phyloP scores from a whole-genome alignment of 2,329 filamentous ascomycete genomes.

The Fusarium palustre region DNA sequence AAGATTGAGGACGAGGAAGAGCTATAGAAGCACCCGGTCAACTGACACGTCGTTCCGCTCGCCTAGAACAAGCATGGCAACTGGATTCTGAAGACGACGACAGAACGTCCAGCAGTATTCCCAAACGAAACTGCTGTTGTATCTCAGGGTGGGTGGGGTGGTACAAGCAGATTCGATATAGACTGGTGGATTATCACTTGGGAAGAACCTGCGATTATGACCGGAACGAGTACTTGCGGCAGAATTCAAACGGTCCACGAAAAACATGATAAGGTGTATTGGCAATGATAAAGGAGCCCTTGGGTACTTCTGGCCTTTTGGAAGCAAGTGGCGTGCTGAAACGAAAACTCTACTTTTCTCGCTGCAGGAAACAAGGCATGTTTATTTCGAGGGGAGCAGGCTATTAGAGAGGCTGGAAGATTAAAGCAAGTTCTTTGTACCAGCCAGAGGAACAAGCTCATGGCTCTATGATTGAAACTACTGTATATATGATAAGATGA shows the following conservation, averaged over 20 bases:
- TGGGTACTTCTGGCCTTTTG: slow-evolving; percentile 13
- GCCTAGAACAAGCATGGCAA: background rate
- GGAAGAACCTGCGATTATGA: slow-evolving; percentile 12
- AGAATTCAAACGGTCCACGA: slow-evolving; percentile 18
- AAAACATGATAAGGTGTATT: slow-evolving; percentile 17
- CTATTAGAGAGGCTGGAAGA: slow-evolving; percentile 44
- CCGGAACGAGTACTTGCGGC: slow-evolving; percentile 16
- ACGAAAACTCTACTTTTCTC: slow-evolving; percentile 17
- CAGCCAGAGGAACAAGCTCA: slow-evolving; percentile 11
- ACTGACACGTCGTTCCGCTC: slow-evolving; percentile 9
- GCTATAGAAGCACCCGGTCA: slow-evolving; percentile 46
- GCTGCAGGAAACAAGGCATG: slow-evolving; percentile 17
- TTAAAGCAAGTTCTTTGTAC: slow-evolving; percentile 31
- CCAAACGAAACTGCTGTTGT: slow-evolving; percentile 15
- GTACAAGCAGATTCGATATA: slow-evolving; percentile 36
- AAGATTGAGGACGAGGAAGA: slow-evolving; percentile 56
- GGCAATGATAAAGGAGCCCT: slow-evolving; percentile 8
- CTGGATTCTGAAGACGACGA: slow-evolving; percentile 20
- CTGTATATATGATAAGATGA: slow-evolving; percentile 25
- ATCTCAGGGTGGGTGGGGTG: slow-evolving; percentile 26
- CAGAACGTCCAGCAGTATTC: slow-evolving; percentile 9
- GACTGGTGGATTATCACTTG: slow-evolving; percentile 20
- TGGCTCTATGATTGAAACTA: slow-evolving; percentile 4
- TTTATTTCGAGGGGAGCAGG: slow-evolving; percentile 20
- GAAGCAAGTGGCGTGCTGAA: slow-evolving; percentile 30